Conservation (phyloP, 345 rosid species). For the Aquilaria yunnanensis region DNA sequence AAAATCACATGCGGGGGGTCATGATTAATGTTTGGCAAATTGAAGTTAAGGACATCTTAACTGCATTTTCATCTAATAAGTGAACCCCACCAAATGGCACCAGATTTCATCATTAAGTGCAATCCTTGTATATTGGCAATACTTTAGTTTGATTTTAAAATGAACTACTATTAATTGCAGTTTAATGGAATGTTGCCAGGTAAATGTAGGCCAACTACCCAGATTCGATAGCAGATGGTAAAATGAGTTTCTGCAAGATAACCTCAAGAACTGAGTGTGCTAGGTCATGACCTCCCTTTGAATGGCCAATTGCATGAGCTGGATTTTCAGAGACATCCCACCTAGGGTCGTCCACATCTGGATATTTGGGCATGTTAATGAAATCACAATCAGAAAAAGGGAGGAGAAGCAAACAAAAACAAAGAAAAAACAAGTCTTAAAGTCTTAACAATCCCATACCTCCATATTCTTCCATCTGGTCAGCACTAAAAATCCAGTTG, state of each 20-base stretch:
- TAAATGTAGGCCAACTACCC: not conserved
- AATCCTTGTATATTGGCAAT: no score
- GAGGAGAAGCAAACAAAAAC: not conserved
- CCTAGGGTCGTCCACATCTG: constrained; percentile 48
- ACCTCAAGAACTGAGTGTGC: constrained; percentile 71
- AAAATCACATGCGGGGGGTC: no score
- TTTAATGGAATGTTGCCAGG: no score
- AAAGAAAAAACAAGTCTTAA: not conserved
- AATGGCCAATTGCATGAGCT: constrained; percentile 63
- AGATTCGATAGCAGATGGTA: not conserved
- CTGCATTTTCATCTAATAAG: not conserved
- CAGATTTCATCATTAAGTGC: no score
- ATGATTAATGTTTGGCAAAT: no score
- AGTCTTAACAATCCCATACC: constrained; percentile 23
- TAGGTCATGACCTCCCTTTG: constrained; percentile 73
- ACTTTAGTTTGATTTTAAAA: no score
- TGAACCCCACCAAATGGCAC: no score
- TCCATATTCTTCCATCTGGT: constrained; percentile 45
- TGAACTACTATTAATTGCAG: no score
- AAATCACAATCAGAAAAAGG: not conserved
- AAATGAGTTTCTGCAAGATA: constrained; percentile 6
- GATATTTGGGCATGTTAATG: constrained; percentile 8
- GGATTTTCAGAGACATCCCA: constrained; percentile 45
- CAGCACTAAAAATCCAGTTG: constrained; percentile 85
- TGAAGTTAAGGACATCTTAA: no score